Conservation (phyloP, 139 green algal genomes). For the Coelastrella sp. region DNA sequence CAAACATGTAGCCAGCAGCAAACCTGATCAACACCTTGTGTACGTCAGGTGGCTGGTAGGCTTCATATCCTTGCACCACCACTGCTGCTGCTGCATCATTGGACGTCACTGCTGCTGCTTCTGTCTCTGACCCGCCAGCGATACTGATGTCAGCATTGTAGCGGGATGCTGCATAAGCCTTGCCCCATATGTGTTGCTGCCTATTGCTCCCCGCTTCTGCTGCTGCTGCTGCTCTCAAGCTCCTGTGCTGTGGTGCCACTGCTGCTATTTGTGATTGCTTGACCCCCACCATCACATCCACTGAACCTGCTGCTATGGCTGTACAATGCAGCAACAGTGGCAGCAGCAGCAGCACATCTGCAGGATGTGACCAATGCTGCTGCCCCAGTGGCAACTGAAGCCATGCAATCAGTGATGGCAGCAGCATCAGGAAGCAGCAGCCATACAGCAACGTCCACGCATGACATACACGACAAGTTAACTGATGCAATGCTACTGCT, state of each 20-base stretch:
- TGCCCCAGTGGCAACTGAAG: slow-evolving; percentile 35
- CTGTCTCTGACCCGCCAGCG: neutral
- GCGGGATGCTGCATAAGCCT: neutral
- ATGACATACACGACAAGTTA: slow-evolving; percentile 37
- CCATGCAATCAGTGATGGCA: slow-evolving; percentile 39
- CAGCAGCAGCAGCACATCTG: slow-evolving; percentile 45
- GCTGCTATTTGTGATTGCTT: neutral
- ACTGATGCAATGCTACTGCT: slow-evolving; percentile 30
- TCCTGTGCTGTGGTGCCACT: neutral
- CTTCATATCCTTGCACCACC: neutral
- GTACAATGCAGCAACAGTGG: slow-evolving; percentile 40
- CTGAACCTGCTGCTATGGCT: slow-evolving; percentile 20
- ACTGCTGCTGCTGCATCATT: neutral
- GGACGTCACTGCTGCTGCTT: neutral
- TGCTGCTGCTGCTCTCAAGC: no score
- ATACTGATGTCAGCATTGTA: no score
- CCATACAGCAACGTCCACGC: slow-evolving; percentile 32
- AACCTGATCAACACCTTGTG: slow-evolving; percentile 17
- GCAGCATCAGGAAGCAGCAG: slow-evolving; percentile 47
- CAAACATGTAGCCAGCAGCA: slow-evolving; percentile 32
- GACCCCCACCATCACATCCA: slow-evolving; percentile 10
- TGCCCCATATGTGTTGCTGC: neutral
- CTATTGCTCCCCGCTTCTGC: no score
- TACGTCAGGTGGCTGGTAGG: neutral
- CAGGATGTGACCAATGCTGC: slow-evolving; percentile 14